Percentiles rank a stretch among this genome's conserved stretches.
These are phyloP conservation scores for Synchytrium microbalum DNA, from an alignment of 371 early-diverging fungal species.

Conservation along the genomic window DNA sequence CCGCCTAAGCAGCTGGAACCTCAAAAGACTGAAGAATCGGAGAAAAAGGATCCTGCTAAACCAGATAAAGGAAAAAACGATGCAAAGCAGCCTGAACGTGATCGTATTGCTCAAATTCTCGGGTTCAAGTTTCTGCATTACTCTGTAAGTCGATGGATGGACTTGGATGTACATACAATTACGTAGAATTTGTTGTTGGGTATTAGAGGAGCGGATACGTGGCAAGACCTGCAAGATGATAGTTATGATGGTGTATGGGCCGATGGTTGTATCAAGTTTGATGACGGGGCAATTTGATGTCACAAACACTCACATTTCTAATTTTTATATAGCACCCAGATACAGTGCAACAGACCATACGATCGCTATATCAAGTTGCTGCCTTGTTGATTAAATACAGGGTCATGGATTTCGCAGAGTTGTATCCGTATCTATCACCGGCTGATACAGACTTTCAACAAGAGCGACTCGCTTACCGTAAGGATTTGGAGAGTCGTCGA, in stretches of 20 bases:
- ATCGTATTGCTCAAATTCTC: constrained; percentile 57
- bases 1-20: neutral
- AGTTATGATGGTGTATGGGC: too few species aligned
- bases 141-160: constrained; percentile 28
- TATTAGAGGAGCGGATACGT: too few species aligned
- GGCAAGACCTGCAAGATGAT: too few species aligned
- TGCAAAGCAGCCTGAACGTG: neutral
- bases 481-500: constrained; percentile 35
- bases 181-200: constrained; percentile 27
- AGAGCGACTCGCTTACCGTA: constrained; percentile 40
- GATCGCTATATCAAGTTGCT: constrained; percentile 31
- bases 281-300: too few species aligned
- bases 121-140: constrained; percentile 76
- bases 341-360: constrained; percentile 10
- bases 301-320: too few species aligned
- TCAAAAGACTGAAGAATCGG: neutral
- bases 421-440: constrained; percentile 66
- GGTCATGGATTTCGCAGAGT: constrained; percentile 57
- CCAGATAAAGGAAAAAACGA: neutral
- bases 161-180: constrained; percentile 10
- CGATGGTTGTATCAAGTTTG: too few species aligned
- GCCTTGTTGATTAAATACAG: constrained; percentile 62
- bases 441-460: constrained; percentile 43
- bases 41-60: neutral
- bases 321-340: constrained; percentile 7